Evolutionary conservation across 345 rosid genomes (phyloP), one percentile per base, ranked within the genome.

Genomic region (Anastatica hierochuntica): DNA sequence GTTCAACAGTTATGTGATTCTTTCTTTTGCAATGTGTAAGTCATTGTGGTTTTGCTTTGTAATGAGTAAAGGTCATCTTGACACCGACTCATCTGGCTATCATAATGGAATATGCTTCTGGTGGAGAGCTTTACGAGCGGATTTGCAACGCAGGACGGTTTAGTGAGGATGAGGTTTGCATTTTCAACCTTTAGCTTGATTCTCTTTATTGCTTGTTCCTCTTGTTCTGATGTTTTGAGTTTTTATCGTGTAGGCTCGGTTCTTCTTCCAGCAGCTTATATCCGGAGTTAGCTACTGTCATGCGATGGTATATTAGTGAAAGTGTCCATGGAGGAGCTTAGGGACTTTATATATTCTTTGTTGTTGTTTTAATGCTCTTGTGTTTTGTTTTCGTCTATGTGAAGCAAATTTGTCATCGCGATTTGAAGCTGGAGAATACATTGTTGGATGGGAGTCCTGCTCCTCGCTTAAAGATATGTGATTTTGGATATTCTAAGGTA

Each of bases 401-500:
- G 77, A 71, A 92, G 98, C 94, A 92, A 92, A 83, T 92, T 20
- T 88, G 95, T 58, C 98, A 92, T 60, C 88, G 95, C 2, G 97
- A 92, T 69, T 63, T 88, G 66, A 85, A 88, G 73, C 67, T 92
- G 67, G 97, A 92, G 66, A 92, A 92, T 60, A 79, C 94, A 5
- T 64, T 92, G 73, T 73, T 92, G 74, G 98, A 88, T 60, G 98
- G 97, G 20, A 88, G 95, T 73, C 84, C 82, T 6, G 96, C 92
- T 36, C 98, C 95, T 59, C 80, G 95, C 20, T 70, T 92, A 54
- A 92, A 92, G 75, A 92, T 92, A 4, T 83, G 98, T 27, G 98
- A 92, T 66, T 92, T 92, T 67, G 95, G 95, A 23, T 92, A 83
- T 65, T 88, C 98, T n/a, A 92, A 92, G 98, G 98, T 90, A 66